These are phyloP conservation scores for Exophiala spinifera DNA, from an alignment of 2,329 filamentous ascomycete species.

Conservation along the genomic window DNA sequence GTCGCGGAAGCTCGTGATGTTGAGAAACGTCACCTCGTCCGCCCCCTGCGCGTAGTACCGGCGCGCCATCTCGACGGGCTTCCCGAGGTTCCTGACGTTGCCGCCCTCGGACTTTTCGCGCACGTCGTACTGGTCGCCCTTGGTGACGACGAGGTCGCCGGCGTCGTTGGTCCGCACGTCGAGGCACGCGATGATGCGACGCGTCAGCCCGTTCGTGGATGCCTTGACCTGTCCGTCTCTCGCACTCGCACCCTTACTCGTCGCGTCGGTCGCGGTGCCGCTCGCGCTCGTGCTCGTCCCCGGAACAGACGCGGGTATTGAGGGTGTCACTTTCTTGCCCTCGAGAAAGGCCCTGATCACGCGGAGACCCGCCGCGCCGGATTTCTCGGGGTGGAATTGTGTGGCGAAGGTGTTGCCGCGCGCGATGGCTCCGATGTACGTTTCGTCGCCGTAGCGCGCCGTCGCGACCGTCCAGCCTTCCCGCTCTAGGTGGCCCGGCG, in stretches of 20 bases:
- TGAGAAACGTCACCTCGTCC: slow-evolving; percentile 95
- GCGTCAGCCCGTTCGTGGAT: slow-evolving; percentile 69
- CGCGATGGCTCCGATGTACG: slow-evolving; percentile 86
- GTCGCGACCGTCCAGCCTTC: slow-evolving; percentile 92
- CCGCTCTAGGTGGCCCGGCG: slow-evolving; percentile 67
- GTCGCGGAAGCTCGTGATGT: slow-evolving; percentile 97
- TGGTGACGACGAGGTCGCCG: slow-evolving; percentile 94
- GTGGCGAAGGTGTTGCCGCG: slow-evolving; percentile 83
- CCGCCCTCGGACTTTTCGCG: slow-evolving; percentile 70
- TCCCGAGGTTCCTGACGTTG: slow-evolving; percentile 85
- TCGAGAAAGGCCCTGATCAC: slow-evolving; percentile 82
- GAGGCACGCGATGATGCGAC: slow-evolving; percentile 89
- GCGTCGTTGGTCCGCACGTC: slow-evolving; percentile 93
- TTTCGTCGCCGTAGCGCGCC: slow-evolving; percentile 79
- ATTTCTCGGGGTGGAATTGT: slow-evolving; percentile 98
- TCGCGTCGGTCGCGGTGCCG: no score
- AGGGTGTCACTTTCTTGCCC: slow-evolving; percentile 55
- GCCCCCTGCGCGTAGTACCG: slow-evolving; percentile 95
- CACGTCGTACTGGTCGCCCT: slow-evolving; percentile 98
- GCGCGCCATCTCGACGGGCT: slow-evolving; percentile 91
- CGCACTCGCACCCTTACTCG: not conserved
- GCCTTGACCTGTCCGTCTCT: no score
- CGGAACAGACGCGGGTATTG: slow-evolving; percentile 21
- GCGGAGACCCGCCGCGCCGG: slow-evolving; percentile 79
- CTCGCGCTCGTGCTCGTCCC: not conserved